phyloP scores from a whole-genome alignment of 345 rosid species.

The Trapa bicornis region DNA sequence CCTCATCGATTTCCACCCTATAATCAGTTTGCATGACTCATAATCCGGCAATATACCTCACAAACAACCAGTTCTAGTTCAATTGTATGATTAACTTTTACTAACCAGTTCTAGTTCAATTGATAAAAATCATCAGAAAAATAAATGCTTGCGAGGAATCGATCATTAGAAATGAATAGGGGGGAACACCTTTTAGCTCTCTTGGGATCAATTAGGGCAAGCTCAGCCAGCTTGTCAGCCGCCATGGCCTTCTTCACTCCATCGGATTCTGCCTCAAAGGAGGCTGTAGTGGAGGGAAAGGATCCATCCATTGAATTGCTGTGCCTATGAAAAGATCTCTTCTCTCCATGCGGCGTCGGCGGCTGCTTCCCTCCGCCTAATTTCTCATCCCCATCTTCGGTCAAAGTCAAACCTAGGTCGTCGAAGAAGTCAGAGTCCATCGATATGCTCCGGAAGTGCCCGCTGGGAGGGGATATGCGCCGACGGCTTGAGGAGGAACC shows the following conservation, averaged over 20 bases:
- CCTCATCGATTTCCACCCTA: background rate
- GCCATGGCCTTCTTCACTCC: slow-evolving; percentile 70
- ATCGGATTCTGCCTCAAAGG: slow-evolving; percentile 52
- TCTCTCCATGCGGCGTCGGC: slow-evolving; percentile 24
- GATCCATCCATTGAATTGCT: slow-evolving; percentile 84
- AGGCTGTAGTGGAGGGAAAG: slow-evolving; percentile 15
- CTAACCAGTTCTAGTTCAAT: background rate
- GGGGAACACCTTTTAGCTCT: slow-evolving; percentile 69
- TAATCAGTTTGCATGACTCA: background rate
- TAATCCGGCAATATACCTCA: too few relatives aligned
- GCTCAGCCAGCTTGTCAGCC: slow-evolving; percentile 75
- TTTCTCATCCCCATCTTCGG: slow-evolving; percentile 26
- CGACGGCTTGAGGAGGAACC: slow-evolving; percentile 37
- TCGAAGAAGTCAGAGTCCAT: slow-evolving; percentile 87
- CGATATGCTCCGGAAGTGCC: slow-evolving; percentile 77
- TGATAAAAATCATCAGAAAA: background rate
- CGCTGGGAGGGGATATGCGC: slow-evolving; percentile 25
- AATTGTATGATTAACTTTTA: background rate
- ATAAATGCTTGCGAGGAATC: background rate
- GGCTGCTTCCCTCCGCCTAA: slow-evolving; percentile 8
- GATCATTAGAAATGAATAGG: background rate
- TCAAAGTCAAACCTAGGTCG: slow-evolving; percentile 24
- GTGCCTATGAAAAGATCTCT: slow-evolving; percentile 44
- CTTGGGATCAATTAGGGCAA: slow-evolving; percentile 84
- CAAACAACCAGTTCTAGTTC: too few relatives aligned